Percentiles rank a stretch among this genome's conserved stretches.
Evolutionary conservation across 495 filamentous ascomycete species (phyloP).

Genomic region (Penicillium samsonianum): DNA sequence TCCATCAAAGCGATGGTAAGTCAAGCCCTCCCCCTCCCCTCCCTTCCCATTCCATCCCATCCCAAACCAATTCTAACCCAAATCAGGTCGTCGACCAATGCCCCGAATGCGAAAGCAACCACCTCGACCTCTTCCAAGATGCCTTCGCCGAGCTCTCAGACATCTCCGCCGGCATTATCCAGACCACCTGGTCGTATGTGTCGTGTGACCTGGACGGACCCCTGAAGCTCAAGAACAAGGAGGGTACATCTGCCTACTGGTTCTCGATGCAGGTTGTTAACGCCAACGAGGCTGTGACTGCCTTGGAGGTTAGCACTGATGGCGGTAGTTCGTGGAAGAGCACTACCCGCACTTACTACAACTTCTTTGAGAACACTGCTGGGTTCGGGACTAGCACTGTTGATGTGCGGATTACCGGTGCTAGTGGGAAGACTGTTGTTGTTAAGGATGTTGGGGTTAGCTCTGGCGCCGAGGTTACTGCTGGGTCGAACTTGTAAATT

Average conservation of each 20-base stretch:
- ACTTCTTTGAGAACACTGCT: conserved; percentile 58
- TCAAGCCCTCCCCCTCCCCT: neutral
- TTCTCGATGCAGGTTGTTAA: conserved; percentile 63
- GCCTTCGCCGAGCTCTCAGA: conserved; percentile 53
- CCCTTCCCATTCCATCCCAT: neutral
- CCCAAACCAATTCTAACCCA: neutral
- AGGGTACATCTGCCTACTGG: conserved; percentile 54
- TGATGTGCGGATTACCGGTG: conserved; percentile 54
- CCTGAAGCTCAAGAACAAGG: conserved; percentile 57
- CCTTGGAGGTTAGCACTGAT: conserved; percentile 59
- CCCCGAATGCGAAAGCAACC: conserved; percentile 55
- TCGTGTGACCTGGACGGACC: conserved; percentile 53
- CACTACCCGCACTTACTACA: conserved; percentile 54
- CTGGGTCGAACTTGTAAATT: conserved; percentile 31
- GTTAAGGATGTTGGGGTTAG: conserved; percentile 32
- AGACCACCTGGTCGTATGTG: conserved; percentile 53
- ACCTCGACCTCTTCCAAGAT: conserved; percentile 60
- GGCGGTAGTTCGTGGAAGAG: conserved; percentile 53
- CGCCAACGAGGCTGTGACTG: conserved; percentile 51
- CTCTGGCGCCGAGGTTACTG: conserved; percentile 26
- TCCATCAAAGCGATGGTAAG: conserved; percentile 64
- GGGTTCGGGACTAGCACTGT: conserved; percentile 56
- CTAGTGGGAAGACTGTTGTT: conserved; percentile 42
- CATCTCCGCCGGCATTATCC: conserved; percentile 53
- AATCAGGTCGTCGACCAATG: conserved; percentile 61